Conservation (phyloP, 495 filamentous ascomycete species). For the Penicillium angulare region DNA sequence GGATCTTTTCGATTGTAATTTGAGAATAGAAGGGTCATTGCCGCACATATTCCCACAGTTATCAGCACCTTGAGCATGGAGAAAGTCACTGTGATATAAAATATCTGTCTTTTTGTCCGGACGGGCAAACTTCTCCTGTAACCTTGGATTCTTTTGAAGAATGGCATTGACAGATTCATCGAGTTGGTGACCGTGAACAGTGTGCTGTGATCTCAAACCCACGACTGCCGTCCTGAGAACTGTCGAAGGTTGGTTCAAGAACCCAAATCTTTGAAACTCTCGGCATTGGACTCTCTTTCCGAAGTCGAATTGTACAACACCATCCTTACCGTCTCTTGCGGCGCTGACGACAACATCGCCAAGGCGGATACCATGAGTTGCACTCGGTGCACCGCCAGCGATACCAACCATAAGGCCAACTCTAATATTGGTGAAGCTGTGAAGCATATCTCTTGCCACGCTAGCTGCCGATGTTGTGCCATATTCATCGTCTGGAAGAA, state of each 20-base stretch:
- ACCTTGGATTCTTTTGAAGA: no score
- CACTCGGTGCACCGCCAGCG: slow-evolving; percentile 30
- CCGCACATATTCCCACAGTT: slow-evolving; percentile 3
- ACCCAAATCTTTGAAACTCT: slow-evolving; percentile 30
- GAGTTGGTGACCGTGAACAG: no score
- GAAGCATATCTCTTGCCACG: slow-evolving; percentile 21
- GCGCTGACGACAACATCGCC: slow-evolving; percentile 40
- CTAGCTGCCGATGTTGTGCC: slow-evolving; percentile 28
- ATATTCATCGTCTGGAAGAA: slow-evolving; percentile 24
- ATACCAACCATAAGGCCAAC: slow-evolving; percentile 36
- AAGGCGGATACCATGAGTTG: slow-evolving; percentile 26
- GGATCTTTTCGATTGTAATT: slow-evolving; percentile 10
- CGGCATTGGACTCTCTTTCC: slow-evolving; percentile 32
- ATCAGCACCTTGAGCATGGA: neutral
- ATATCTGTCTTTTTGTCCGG: no score
- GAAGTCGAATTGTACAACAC: slow-evolving; percentile 36
- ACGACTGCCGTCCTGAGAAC: slow-evolving; percentile 27
- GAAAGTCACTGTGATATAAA: no score
- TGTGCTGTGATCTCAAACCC: no score
- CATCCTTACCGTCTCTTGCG: slow-evolving; percentile 17
- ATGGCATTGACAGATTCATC: no score
- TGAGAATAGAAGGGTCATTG: no score
- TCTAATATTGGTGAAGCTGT: slow-evolving; percentile 21
- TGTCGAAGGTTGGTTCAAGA: slow-evolving; percentile 31
- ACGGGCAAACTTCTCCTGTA: no score